phyloP scores from a whole-genome alignment of 2,329 filamentous ascomycete species.

The Zymoseptoria crescenta region DNA sequence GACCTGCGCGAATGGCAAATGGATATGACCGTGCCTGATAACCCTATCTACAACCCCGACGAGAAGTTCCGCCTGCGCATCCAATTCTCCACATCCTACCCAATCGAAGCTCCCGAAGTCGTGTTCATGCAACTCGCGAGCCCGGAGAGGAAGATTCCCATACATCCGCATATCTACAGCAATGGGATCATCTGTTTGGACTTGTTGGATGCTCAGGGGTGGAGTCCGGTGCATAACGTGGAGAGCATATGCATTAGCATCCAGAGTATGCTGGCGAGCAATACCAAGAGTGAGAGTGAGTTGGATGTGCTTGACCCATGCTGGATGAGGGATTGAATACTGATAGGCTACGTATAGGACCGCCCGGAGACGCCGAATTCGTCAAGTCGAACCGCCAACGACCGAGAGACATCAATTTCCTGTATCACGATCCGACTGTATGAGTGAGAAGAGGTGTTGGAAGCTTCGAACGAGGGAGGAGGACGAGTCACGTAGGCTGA shows the following conservation, averaged over 20 bases:
- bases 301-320: not conserved
- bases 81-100: slow-evolving; percentile 73
- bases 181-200: slow-evolving; percentile 99
- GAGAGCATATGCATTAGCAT: slow-evolving; percentile 96
- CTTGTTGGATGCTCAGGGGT: slow-evolving; percentile 76
- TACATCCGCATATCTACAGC: slow-evolving; percentile 96
- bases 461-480: not conserved
- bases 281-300: slow-evolving; percentile 73
- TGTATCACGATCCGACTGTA: slow-evolving; percentile 77
- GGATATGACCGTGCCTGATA: slow-evolving; percentile 89
- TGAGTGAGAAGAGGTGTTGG: slow-evolving; percentile 18
- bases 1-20: slow-evolving; percentile 85
- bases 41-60: slow-evolving; percentile 69
- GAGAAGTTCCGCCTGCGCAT: slow-evolving; percentile 82
- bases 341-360: slow-evolving; percentile 33
- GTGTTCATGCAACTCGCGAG: slow-evolving; percentile 62
- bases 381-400: slow-evolving; percentile 70
- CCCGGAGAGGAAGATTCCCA: slow-evolving; percentile 60
- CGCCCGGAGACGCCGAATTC: slow-evolving; percentile 84
- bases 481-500: not conserved
- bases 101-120: slow-evolving; percentile 94
- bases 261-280: slow-evolving; percentile 96
- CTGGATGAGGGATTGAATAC: not conserved
- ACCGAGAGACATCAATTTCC: slow-evolving; percentile 83
- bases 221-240: slow-evolving; percentile 94